Evolutionary conservation across 2,329 filamentous ascomycete species (phyloP).

Genomic region (Epichloe coenophiala): DNA sequence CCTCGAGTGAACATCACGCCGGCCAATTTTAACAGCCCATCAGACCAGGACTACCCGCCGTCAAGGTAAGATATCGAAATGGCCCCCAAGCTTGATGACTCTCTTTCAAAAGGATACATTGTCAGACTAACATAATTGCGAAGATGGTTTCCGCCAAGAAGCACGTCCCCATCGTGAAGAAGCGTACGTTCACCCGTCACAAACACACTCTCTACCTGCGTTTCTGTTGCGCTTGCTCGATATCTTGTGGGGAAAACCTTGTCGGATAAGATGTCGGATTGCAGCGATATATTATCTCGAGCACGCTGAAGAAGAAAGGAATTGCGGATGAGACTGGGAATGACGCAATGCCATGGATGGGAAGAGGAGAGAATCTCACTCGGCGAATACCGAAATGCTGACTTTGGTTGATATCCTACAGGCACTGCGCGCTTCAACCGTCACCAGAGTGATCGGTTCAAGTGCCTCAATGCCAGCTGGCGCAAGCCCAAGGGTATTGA

Average conservation of each 20-base stretch:
- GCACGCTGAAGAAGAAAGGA: background rate
- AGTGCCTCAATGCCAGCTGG: conserved; percentile 81
- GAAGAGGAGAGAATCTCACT: background rate
- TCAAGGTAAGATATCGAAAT: conserved; percentile 22
- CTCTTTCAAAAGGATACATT: background rate
- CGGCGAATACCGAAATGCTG: conserved; percentile 18
- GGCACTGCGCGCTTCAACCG: conserved; percentile 91
- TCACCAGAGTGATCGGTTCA: conserved; percentile 97
- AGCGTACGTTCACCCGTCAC: conserved; percentile 61
- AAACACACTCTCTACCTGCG: background rate
- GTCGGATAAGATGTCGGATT: background rate
- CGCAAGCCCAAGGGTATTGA: conserved; percentile 99
- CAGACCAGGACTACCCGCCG: conserved; percentile 23
- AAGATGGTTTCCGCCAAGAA: conserved; percentile 99
- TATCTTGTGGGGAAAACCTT: no score
- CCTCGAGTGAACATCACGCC: conserved; percentile 21
- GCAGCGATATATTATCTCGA: no score
- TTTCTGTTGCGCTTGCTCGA: background rate
- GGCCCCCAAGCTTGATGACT: background rate
- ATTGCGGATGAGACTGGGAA: background rate
- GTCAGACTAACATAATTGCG: conserved; percentile 16
- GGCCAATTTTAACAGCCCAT: conserved; percentile 21
- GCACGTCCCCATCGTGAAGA: conserved; percentile 99
- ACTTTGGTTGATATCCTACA: conserved; percentile 27
- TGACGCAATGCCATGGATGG: no score